These are phyloP conservation scores for Teratosphaeria destructans DNA, from an alignment of 2,329 filamentous ascomycete genomes.

Conservation along the genomic window DNA sequence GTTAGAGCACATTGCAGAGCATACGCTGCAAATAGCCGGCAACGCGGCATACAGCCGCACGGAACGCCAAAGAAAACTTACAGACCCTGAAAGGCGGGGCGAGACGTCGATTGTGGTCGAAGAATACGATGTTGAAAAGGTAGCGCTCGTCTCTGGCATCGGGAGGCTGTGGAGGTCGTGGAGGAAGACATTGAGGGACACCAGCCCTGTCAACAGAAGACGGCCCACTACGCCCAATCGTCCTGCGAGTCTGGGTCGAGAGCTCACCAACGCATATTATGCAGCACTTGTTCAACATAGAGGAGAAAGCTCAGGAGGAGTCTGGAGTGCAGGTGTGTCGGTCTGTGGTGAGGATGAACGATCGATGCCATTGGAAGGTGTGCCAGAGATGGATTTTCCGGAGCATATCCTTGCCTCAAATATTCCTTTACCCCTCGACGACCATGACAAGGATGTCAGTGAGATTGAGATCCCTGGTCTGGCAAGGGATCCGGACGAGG, in stretches of 20 bases:
- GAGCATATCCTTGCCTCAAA: conserved; percentile 40
- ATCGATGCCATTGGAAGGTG: conserved; percentile 3
- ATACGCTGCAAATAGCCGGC: conserved; percentile 75
- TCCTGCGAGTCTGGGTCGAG: neutral
- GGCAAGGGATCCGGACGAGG: conserved; percentile 52
- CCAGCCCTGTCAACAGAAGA: conserved; percentile 4
- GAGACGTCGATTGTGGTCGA: conserved; percentile 56
- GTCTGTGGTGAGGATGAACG: neutral
- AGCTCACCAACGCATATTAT: conserved; percentile 1
- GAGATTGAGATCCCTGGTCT: conserved; percentile 74
- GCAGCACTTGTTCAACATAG: conserved; percentile 6
- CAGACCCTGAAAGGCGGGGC: neutral
- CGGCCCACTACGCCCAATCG: neutral
- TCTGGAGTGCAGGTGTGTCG: conserved; percentile 9
- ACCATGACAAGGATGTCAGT: conserved; percentile 55
- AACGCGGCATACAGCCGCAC: conserved; percentile 67
- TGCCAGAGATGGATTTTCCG: conserved; percentile 30
- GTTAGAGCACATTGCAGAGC: conserved; percentile 86
- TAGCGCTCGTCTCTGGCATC: conserved; percentile 79
- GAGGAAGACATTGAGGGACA: conserved; percentile 68
- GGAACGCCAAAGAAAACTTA: conserved; percentile 21
- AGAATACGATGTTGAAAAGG: conserved; percentile 83
- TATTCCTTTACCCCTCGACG: conserved; percentile 58
- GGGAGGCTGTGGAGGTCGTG: conserved; percentile 89
- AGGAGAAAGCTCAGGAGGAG: conserved; percentile 12